Percentiles rank a stretch among this genome's conserved stretches.
phyloP scores from a whole-genome alignment of 495 filamentous ascomycete genomes.

The Daldinia concentrica region DNA sequence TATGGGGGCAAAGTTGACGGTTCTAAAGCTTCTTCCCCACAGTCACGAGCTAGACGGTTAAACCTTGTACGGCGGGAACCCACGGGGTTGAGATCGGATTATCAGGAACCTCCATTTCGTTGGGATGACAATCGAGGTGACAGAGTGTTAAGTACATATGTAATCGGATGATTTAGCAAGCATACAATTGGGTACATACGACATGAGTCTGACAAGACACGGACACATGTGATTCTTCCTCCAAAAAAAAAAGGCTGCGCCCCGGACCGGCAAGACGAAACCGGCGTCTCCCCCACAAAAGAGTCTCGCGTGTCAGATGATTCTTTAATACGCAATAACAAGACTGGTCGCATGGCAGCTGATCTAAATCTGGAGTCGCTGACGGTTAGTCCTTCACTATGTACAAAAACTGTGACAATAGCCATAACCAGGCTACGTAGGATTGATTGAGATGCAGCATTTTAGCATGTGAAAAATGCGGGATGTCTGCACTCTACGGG shows the following conservation, averaged over 20 bases:
- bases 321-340: constrained; percentile 19
- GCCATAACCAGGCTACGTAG: background rate
- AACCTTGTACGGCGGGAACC: constrained; percentile 38
- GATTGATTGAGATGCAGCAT: background rate
- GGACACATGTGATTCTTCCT: constrained; percentile 34
- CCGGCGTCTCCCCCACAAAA: constrained; percentile 37
- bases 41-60: constrained; percentile 40
- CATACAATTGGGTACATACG: background rate
- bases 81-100: constrained; percentile 21
- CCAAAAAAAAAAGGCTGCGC: constrained; percentile 11
- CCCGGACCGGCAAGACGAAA: constrained; percentile 32
- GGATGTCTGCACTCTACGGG: constrained; percentile 5
- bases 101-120: constrained; percentile 16
- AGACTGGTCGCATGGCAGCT: constrained; percentile 19
- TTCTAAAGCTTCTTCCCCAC: constrained; percentile 38
- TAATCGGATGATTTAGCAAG: background rate
- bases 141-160: background rate
- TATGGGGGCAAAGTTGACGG: constrained; percentile 32
- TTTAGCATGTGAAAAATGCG: constrained; percentile 37
- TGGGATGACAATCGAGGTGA: background rate
- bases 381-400: constrained; percentile 5
- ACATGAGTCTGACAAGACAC: constrained; percentile 2
- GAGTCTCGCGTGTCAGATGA: constrained; percentile 42
- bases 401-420: background rate
- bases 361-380: constrained; percentile 26